Evolutionary conservation across 169 alveolate genomes (phyloP), one percentile per base, ranked within the genome.

Genomic region (Plasmodium yoelii): DNA sequence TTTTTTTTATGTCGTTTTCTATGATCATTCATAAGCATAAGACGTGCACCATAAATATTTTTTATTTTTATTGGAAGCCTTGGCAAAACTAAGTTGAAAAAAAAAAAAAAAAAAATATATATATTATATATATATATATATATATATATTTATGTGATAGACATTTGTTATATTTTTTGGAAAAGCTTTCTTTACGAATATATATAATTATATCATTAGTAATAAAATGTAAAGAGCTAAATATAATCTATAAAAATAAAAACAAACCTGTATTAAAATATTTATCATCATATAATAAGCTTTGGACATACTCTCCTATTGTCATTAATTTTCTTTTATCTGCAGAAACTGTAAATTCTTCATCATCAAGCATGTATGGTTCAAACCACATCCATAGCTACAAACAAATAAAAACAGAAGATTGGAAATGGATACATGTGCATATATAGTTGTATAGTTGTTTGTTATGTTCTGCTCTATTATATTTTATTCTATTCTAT

Each of bases 321-420:
- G 96, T 93, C 28, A 86, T 59, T 57, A 70, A 68, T 46, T 87
- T 91, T 28, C 87, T 60, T 44, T 86, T 87, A 47, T 91, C 92
- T 5, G 90, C 90, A 9, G 93, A 87, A 12, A 90, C 73, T 18
- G 71, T 73, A 73, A 93, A 92, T 63, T 63, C 26, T 26, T 93
- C 95, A 46, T 92, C 95, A 60, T 93, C 96, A 88, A 93, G 56
- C 63, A 93, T 42, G 55, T 93, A 93, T 8, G 96, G 95, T 55
- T 93, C 95, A 49, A 88, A 93, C 96, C 96, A 93, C 67, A 51
- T 88, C 95, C 95, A 93, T 22, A 93, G 90, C 96, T 93, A 26
- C 7, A 22, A 19, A 4, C 2, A 18, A 26, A 51, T 22, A 71
- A 9, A 49, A 49, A 71, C n/a, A 12, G 4, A 24, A 71, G 55